Evolutionary conservation across 202 grass and related monocot species (phyloP).

Genomic region (Carex arenaria): DNA sequence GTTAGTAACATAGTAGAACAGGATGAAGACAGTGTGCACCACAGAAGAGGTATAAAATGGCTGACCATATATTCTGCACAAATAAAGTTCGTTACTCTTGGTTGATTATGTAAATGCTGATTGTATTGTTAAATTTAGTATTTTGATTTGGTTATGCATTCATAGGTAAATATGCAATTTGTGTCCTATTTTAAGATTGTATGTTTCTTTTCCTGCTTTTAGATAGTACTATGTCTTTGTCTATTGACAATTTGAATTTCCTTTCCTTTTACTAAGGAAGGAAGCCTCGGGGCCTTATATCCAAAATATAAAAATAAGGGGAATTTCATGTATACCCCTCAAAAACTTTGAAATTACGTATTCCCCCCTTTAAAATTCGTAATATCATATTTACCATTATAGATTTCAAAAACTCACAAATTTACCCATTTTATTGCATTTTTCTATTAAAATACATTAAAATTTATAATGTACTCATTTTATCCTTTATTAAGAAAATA

Average conservation of each 20-base stretch:
- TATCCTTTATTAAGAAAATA: too few species aligned
- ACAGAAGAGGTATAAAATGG: not conserved
- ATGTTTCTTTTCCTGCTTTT: not conserved
- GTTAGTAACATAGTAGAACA: not conserved
- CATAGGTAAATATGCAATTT: too few species aligned
- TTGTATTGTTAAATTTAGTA: not conserved
- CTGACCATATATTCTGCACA: not conserved
- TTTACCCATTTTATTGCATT: too few species aligned
- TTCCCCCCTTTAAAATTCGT: too few species aligned
- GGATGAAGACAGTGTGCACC: not conserved
- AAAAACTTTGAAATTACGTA: too few species aligned
- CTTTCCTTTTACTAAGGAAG: not conserved
- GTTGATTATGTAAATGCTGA: not conserved
- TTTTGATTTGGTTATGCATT: not conserved
- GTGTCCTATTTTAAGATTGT: not conserved
- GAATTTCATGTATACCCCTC: too few species aligned
- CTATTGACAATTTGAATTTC: not conserved
- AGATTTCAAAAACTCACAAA: too few species aligned
- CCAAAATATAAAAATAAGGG: not conserved
- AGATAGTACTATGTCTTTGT: not conserved
- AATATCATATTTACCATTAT: too few species aligned
- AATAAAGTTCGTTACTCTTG: not conserved
- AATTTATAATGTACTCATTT: too few species aligned
- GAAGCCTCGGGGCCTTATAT: not conserved
- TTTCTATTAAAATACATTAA: too few species aligned